These are phyloP conservation scores for Xylaria flabelliformis DNA, from an alignment of 495 filamentous ascomycete species.

Conservation along the genomic window DNA sequence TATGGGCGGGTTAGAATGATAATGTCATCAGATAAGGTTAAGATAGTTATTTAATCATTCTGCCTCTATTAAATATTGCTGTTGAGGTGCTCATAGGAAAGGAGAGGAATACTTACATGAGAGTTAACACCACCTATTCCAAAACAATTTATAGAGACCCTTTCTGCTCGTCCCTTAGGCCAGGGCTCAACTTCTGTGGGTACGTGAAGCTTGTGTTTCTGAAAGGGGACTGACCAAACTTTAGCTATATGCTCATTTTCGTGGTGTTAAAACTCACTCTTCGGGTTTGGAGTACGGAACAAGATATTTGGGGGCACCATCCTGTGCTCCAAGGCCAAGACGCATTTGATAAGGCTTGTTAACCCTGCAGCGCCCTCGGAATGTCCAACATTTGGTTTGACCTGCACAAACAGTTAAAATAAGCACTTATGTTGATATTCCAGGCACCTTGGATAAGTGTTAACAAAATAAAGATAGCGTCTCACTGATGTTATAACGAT, in stretches of 20 bases:
- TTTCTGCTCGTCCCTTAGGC: slow-evolving; percentile 33
- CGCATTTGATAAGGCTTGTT: slow-evolving; percentile 55
- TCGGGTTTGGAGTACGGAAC: slow-evolving; percentile 35
- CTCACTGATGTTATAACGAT: slow-evolving; percentile 58
- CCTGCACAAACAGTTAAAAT: not conserved
- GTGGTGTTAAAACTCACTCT: slow-evolving; percentile 17
- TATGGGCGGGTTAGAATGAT: not conserved
- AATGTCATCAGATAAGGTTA: not conserved
- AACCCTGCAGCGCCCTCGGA: slow-evolving; percentile 56
- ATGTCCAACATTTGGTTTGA: slow-evolving; percentile 58
- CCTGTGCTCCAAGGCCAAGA: slow-evolving; percentile 54
- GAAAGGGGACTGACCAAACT: slow-evolving; percentile 31
- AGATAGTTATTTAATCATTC: not conserved
- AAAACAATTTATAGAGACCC: slow-evolving; percentile 57
- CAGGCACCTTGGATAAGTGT: not conserved
- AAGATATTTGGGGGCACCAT: slow-evolving; percentile 46
- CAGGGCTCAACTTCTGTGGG: slow-evolving; percentile 35
- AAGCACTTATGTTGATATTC: too few relatives aligned
- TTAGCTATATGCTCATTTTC: not conserved
- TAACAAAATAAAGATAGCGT: not conserved
- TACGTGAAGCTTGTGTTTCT: slow-evolving; percentile 34
- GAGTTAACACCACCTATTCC: slow-evolving; percentile 61
- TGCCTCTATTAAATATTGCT: not conserved
- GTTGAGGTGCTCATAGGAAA: not conserved
- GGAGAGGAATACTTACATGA: slow-evolving; percentile 29